These are phyloP conservation scores for Dioscorea cayenensis DNA, from an alignment of 116 monocot genomes.

Conservation along the genomic window DNA sequence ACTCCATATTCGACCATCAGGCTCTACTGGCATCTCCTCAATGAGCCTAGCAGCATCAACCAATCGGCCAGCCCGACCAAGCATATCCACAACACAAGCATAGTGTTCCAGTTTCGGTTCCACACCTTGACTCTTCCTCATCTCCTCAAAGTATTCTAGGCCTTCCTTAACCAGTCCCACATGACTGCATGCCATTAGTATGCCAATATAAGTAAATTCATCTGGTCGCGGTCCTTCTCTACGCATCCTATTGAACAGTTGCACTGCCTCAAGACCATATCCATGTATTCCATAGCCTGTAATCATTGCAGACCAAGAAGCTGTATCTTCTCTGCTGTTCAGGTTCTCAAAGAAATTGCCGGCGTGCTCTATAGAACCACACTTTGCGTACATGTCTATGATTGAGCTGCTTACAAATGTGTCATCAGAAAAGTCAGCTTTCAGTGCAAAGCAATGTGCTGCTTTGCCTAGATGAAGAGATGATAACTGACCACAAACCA, in stretches of 20 bases:
- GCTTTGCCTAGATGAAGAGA: constrained; percentile 44
- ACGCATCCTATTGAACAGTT: constrained; percentile 41
- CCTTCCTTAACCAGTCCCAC: constrained; percentile 53
- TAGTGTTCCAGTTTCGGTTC: constrained; percentile 52
- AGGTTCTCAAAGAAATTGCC: constrained; percentile 35
- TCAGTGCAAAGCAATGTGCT: constrained; percentile 48
- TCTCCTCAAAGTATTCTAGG: constrained; percentile 38
- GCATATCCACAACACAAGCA: constrained; percentile 63
- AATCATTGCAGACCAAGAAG: constrained; percentile 55
- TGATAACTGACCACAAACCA: constrained; percentile 46
- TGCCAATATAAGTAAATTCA: constrained; percentile 47
- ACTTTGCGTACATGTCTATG: constrained; percentile 75
- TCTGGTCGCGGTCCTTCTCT: constrained; percentile 34
- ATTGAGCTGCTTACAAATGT: constrained; percentile 46
- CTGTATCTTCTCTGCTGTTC: constrained; percentile 36
- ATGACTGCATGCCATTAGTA: constrained; percentile 64
- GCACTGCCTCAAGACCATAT: constrained; percentile 28
- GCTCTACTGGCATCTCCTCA: constrained; percentile 48
- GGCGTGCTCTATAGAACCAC: constrained; percentile 54
- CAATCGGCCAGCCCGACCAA: constrained; percentile 48
- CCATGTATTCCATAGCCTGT: constrained; percentile 60
- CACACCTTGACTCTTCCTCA: constrained; percentile 27
- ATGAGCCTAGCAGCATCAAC: constrained; percentile 32
- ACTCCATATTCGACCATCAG: constrained; percentile 41
- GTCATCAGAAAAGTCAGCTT: constrained; percentile 22